A percentile compares a stretch with the other conserved stretches of the same genome.
Conservation (phyloP, 805 yeast species). For the Dipodascopsis tothii region DNA sequence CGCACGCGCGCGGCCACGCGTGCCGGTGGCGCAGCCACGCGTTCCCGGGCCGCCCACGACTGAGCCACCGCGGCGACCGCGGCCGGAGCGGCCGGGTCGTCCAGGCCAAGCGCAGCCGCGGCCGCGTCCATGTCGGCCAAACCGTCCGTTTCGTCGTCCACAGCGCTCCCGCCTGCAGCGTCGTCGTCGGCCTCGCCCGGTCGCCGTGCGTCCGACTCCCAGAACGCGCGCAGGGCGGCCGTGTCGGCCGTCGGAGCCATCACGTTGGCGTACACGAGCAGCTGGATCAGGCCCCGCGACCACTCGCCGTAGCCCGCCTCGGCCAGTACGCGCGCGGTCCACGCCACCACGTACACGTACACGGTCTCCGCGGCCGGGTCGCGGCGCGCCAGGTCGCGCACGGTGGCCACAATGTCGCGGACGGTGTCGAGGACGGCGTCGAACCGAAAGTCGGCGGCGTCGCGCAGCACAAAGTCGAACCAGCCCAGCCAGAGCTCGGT, state of each 20-base stretch:
- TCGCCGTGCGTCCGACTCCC: constrained; percentile 23
- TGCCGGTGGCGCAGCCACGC: constrained; percentile 1
- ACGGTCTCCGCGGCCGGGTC: constrained; percentile 2
- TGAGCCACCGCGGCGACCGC: no score
- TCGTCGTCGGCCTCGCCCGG: constrained; percentile 22
- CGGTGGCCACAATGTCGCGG: neutral
- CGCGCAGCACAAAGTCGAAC: constrained; percentile 13
- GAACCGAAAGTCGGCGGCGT: constrained; percentile 11
- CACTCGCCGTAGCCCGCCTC: constrained; percentile 24
- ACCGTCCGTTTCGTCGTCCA: neutral
- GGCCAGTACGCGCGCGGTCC: no score
- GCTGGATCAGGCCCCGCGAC: constrained; percentile 23
- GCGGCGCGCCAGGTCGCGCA: neutral
- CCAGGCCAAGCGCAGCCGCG: no score
- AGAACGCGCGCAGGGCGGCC: constrained; percentile 14
- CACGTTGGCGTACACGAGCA: constrained; percentile 19
- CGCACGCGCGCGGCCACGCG: neutral
- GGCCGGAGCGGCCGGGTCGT: no score
- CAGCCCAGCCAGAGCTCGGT: constrained; percentile 10
- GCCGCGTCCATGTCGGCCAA: constrained; percentile 3
- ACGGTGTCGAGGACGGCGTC: constrained; percentile 2
- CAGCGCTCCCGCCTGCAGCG: constrained; percentile 6
- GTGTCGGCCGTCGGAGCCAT: constrained; percentile 4
- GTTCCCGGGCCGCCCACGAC: constrained; percentile 1
- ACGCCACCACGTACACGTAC: constrained; percentile 1